Base-by-base conservation (phyloP, 148 eudicot species). In the Nepenthes gracilis region DNA sequence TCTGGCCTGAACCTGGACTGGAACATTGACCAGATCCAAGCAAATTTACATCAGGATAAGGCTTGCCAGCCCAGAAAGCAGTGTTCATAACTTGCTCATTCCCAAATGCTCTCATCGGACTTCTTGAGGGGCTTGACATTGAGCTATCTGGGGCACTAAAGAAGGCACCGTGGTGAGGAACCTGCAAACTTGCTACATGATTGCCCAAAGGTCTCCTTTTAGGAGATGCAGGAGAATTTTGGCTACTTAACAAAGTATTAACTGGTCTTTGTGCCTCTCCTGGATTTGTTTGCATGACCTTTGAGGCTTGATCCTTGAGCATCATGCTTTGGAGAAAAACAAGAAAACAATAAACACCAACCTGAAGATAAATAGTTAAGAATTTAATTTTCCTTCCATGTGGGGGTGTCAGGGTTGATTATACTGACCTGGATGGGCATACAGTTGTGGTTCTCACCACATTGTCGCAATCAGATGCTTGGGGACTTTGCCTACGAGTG, bases 1-100 rank as follows among this genome's bases (percentile, higher is more conserved):
- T 93, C 55, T 93, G 95, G 58, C 95, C 99, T 13, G 99, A 93
- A 13, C 95, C 99, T 7, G 99, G 99, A 75, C 98, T 93, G 38
- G 99, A 93, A 85, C 99, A 88, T 36, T 88, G 96, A 53, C 96
- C 96, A 60, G 96, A 93, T 58, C 99, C 95, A 67, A 86, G 81
- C 33, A 84, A 78, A 47, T 81, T 80, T 64, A 81, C 74, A 64
- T 93, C 98, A 50, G 91, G 77, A 79, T 82, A 79, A 54, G 78
- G 80, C 71, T 81, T 93, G 52, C 79, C 81, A 15, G 90, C 78
- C 82, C 84, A 80, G 59, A 80, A 80, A 48, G 79, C 86, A 62
- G 94, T 61, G 59, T 77, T 83, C 66, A 80, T 64, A 36, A 67
- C 74, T 75, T 82, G 94, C 63, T 88, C 99, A 47, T 70, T 68